Evolutionary conservation across 441 rosid genomes (phyloP), one percentile per base, ranked within the genome.

Genomic region (Adansonia madagascariensis): DNA sequence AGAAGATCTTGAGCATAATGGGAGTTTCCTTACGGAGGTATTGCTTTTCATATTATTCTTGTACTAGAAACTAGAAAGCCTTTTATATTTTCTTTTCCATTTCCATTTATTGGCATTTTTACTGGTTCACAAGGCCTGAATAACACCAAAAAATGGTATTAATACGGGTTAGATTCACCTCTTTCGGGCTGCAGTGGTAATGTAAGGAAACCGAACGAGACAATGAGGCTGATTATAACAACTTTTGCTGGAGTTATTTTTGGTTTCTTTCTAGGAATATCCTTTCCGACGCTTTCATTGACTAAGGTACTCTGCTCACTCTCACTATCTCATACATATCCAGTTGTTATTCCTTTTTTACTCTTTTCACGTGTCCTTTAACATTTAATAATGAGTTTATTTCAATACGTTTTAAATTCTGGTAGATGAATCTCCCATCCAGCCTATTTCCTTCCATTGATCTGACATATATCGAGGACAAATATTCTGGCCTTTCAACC

Each of bases 221-320:
- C 81, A 74, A 94, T 91, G 98, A 91, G 86, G 90, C 88, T 94
- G 83, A 85, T 94, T 59, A 50, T 92, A 73, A 84, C 92, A 61
- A 84, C 95, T 44, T 81, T 97, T 69, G 76, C 88, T 10, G 97
- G 97, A 75, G 82, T 92, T 80, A 78, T 89, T 59, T 87, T 92
- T 77, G 99, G 99, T 83, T 91, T 94, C 85, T 90, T 94, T 76
- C 77, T 93, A 76, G 98, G 97, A 71, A 81, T 91, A 78, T 90
- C 93, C 52, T 86, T 89, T 79, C 97, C 98, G 27, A 87, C 97
- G 17, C 80, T 93, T 57, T 88, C 97, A 60, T 79, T 93, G 76
- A 88, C 95, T 27, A 92, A 92, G 98, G 99, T 93, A 75, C 24
- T 52, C 24, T n/a, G 4, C 9, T 62, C 43, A 77, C 77, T 64